Evolutionary conservation across 208 protist species (phyloP).

Genomic region (Wallacemonas sp.): DNA sequence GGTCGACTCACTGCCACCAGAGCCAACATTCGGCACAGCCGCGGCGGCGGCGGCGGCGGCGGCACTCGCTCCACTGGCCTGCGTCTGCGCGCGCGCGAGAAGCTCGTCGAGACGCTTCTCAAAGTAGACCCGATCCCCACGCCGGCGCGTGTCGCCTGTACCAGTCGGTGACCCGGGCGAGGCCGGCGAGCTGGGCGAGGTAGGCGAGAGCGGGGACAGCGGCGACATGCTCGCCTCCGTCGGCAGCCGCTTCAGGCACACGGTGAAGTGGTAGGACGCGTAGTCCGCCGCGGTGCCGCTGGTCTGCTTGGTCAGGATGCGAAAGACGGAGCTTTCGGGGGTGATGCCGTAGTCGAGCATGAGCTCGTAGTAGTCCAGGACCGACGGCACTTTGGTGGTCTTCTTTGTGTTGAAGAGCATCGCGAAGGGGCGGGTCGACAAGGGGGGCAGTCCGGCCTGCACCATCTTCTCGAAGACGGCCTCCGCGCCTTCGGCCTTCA

Average conservation of each 20-base stretch:
- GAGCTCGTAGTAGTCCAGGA: conserved; percentile 84
- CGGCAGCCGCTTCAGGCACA: conserved; percentile 26
- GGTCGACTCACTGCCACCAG: conserved; percentile 11
- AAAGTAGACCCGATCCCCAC: conserved; percentile 73
- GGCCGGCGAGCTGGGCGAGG: conserved; percentile 17
- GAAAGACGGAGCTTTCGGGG: conserved; percentile 72
- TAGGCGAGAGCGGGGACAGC: conserved; percentile 20
- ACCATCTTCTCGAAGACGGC: conserved; percentile 59
- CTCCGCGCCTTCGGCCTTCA: conserved; percentile 68
- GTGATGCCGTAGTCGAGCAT: conserved; percentile 89
- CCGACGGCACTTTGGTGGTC: conserved; percentile 31
- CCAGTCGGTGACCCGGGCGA: conserved; percentile 6
- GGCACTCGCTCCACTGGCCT: not conserved
- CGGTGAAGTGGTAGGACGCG: conserved; percentile 72
- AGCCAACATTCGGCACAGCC: not conserved
- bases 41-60: not conserved
- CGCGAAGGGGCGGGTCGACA: conserved; percentile 78
- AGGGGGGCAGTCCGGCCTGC: conserved; percentile 57
- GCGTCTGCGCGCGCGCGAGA: conserved; percentile 29
- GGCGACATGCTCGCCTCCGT: conserved; percentile 15
- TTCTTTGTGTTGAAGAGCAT: conserved; percentile 79
- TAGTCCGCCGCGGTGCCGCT: conserved; percentile 45
- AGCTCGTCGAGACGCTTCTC: conserved; percentile 65
- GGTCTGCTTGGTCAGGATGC: conserved; percentile 83
- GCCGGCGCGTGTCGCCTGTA: conserved; percentile 37